phyloP scores from a whole-genome alignment of 164 flowering plant species.

The Amborella trichopoda region DNA sequence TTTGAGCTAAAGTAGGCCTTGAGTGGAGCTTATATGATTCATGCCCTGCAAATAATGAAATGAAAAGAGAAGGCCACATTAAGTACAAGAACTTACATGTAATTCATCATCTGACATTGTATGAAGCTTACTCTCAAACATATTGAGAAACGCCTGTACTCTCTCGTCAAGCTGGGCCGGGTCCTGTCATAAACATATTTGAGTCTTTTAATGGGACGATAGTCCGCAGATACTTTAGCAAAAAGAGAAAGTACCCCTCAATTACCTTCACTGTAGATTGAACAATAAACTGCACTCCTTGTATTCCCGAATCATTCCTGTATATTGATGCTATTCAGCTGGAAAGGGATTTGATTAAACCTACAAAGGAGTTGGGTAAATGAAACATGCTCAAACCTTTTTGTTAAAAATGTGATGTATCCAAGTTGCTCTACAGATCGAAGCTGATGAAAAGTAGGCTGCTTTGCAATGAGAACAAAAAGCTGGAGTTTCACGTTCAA shows the following conservation, averaged over 20 bases:
- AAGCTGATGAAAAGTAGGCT: constrained; percentile 91
- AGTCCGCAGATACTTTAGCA: neutral
- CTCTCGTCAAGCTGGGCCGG: constrained; percentile 63
- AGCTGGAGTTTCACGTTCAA: constrained; percentile 87
- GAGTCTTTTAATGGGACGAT: neutral
- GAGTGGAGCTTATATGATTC: neutral
- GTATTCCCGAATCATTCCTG: constrained; percentile 76
- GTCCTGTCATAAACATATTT: constrained; percentile 34
- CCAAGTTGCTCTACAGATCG: constrained; percentile 99
- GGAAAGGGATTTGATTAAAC: constrained; percentile 35
- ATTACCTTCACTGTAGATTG: constrained; percentile 94
- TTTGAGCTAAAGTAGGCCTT: neutral
- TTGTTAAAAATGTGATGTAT: constrained; percentile 65
- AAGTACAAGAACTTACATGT: constrained; percentile 33
- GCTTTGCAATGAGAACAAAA: constrained; percentile 80
- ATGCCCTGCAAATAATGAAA: neutral
- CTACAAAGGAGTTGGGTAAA: neutral
- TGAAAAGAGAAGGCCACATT: neutral
- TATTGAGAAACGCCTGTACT: constrained; percentile 64
- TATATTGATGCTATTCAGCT: constrained; percentile 82
- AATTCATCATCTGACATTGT: constrained; percentile 69
- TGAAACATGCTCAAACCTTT: constrained; percentile 29
- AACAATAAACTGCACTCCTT: constrained; percentile 70
- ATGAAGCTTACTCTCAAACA: constrained; percentile 60
- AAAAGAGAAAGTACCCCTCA: neutral